Base-by-base conservation (phyloP, 768 basidiomycete genomes). In the Tricholoma matsutake region DNA sequence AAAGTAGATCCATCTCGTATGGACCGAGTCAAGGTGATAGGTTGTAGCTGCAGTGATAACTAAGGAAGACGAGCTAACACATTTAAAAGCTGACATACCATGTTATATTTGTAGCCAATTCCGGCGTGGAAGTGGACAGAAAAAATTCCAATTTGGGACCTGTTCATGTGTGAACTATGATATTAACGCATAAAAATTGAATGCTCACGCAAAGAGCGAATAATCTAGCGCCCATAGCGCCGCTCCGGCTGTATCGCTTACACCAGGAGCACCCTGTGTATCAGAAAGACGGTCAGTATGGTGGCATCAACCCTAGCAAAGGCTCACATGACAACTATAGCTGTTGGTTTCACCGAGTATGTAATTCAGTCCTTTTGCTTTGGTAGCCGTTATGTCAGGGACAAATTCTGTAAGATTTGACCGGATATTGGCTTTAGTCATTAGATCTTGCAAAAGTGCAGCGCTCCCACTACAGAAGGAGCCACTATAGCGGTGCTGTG, bases 21-120 rank as follows among this genome's bases (percentile, higher is more conserved):
- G 1, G 86, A 88, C 14, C 80, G 75, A 41, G 83, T 83, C 49
- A 90, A 72, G 1, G 82, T 75, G 35, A 76, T 68, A 4, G 88
- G 89, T 71, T 90, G 88, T 53, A 91, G 80, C 88, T 89, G 55
- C 4, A 45, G 31, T 9, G 53, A 10, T 6, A 35, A 62, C 31
- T 16, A 32, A 16, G 43, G 56, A 47, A 6, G 28, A 14, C 16
- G 10, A 10, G 18, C 5, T 25, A 20, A 39, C 25, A n/a, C 29
- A 18, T 14, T 13, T 16, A 35, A 1, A 31, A n/a, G 22, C 6
- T 6, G 56, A 62, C 73, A 57, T 59, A 85, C 87, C 57, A 88
- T 74, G 67, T 83, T 86, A 66, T 89, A 90, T 72, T 89, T 90
- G 73, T 79, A 89, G 0, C 88, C 88, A 57, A 89, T 75, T 14